Conservation (phyloP, 805 yeast species). For the Yarrowia yakushimensis region DNA sequence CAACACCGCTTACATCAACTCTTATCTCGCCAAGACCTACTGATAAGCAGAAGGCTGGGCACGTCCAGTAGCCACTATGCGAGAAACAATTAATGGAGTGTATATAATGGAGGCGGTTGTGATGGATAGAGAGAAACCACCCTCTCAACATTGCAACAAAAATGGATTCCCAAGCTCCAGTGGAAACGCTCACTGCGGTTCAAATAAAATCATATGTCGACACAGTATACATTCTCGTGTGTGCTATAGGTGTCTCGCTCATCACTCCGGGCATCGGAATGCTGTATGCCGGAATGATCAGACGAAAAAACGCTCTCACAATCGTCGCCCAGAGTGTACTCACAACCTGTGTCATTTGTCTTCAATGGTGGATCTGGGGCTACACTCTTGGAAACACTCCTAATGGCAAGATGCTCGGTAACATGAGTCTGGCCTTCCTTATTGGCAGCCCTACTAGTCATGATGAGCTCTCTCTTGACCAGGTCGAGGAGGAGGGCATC, state of each 20-base stretch:
- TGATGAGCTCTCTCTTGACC: neutral
- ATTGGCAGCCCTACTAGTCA: slow-evolving; percentile 35
- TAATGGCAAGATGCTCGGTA: slow-evolving; percentile 63
- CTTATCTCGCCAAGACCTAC: slow-evolving; percentile 14
- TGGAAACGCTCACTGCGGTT: neutral
- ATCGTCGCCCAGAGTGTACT: slow-evolving; percentile 90
- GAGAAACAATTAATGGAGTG: neutral
- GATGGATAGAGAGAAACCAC: neutral
- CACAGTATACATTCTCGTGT: slow-evolving; percentile 11
- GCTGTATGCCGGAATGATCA: slow-evolving; percentile 87
- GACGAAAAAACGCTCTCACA: slow-evolving; percentile 92
- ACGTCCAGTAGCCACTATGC: neutral
- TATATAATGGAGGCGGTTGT: neutral
- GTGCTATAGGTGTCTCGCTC: slow-evolving; percentile 45
- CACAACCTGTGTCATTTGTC: slow-evolving; percentile 75
- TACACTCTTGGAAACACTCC: slow-evolving; percentile 72
- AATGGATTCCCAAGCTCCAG: slow-evolving; percentile 1
- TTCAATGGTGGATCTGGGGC: slow-evolving; percentile 99
- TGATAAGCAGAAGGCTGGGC: slow-evolving; percentile 11
- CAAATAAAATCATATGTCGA: slow-evolving; percentile 15
- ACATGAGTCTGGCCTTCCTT: slow-evolving; percentile 20
- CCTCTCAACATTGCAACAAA: neutral
- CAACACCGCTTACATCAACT: neutral
- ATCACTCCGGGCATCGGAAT: slow-evolving; percentile 97
- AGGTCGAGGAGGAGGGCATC: slow-evolving; percentile 38